Conservation (phyloP, 805 yeast species). For the Komagataella kurtzmanii region DNA sequence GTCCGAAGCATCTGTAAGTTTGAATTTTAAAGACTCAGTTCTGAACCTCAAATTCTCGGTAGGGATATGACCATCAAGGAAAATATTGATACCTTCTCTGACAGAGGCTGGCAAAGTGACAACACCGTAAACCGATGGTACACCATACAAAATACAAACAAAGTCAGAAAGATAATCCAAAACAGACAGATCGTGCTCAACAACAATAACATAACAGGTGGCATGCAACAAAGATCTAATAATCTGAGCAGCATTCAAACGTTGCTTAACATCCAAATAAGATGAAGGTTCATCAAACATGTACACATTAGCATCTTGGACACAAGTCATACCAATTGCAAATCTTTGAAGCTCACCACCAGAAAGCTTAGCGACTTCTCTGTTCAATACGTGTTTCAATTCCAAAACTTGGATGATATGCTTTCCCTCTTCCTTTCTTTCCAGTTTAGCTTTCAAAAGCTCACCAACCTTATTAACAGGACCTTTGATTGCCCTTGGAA, state of each 20-base stretch:
- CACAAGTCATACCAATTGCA: slow-evolving; percentile 95
- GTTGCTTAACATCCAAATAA: slow-evolving; percentile 95
- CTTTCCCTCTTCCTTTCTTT: slow-evolving; percentile 56
- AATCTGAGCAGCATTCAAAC: slow-evolving; percentile 92
- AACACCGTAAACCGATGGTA: slow-evolving; percentile 97
- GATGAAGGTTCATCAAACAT: slow-evolving; percentile 99
- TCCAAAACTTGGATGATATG: slow-evolving; percentile 60
- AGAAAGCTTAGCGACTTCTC: slow-evolving; percentile 83
- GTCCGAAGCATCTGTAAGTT: slow-evolving; percentile 83
- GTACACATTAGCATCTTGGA: slow-evolving; percentile 88
- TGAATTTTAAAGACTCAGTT: slow-evolving; percentile 88
- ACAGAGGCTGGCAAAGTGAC: slow-evolving; percentile 94
- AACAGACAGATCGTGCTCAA: slow-evolving; percentile 97
- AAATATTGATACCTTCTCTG: slow-evolving; percentile 97
- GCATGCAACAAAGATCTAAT: slow-evolving; percentile 76
- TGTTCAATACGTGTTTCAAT: slow-evolving; percentile 57
- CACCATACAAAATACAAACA: slow-evolving; percentile 94
- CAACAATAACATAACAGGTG: slow-evolving; percentile 82
- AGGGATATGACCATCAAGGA: slow-evolving; percentile 95
- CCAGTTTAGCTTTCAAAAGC: slow-evolving; percentile 59
- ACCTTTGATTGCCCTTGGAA: slow-evolving; percentile 92
- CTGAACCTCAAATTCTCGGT: slow-evolving; percentile 96
- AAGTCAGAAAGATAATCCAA: slow-evolving; percentile 94
- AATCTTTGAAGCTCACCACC: slow-evolving; percentile 99
- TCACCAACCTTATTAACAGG: slow-evolving; percentile 74